Evolutionary conservation across 768 basidiomycete species (phyloP), one percentile per base, ranked within the genome.

Genomic region (Leucosporidium creatinivorum): DNA sequence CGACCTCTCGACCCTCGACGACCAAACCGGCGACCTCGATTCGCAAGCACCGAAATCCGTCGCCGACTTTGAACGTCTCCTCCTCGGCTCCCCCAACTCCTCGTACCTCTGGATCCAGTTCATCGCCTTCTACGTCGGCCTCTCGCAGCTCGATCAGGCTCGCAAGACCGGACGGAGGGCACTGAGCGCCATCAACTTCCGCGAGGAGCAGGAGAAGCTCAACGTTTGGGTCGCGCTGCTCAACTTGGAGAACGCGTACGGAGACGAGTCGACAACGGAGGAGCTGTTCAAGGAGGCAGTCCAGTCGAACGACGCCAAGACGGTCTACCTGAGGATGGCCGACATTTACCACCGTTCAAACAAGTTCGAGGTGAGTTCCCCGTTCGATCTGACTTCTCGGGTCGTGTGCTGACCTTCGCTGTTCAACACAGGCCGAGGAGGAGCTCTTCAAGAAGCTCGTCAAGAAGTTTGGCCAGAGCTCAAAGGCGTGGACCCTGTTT

Each of bases 41-140:
- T 85, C 83, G 49, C 88, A 86, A 73, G 82, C 82, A 26, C 96
- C 96, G 2, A 89, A 91, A 76, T 96, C 96, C 2, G 90, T 88
- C 68, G 85, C 88, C 39, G 94, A 99, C 77, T 99, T 97, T 74
- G 96, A 99, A 78, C 85, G 96, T 18, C 80, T 90, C 47, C 83
- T 99, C 56, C 83, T 98, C 49, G 90, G 91, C 33, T 93, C 94
- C 0, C 94, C 96, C 2, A 92, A 96, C 77, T 98, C 93, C 10
- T 98, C 96, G 0, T 96, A 89, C 79, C 83, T 98, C 44, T 99
- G 96, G 96, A 87, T 99, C 66, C 93, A 97, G 78, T 99, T 93
- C 78, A 98, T 99, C 92, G 94, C 96, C 13, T 94, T 97, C 85
- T 91, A 93, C 75, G 82, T 98, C 17, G 92, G 92, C 73, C 84